These are phyloP conservation scores for Phytopythium boreale DNA, from an alignment of 352 stramenopile genomes.

Conservation along the genomic window DNA sequence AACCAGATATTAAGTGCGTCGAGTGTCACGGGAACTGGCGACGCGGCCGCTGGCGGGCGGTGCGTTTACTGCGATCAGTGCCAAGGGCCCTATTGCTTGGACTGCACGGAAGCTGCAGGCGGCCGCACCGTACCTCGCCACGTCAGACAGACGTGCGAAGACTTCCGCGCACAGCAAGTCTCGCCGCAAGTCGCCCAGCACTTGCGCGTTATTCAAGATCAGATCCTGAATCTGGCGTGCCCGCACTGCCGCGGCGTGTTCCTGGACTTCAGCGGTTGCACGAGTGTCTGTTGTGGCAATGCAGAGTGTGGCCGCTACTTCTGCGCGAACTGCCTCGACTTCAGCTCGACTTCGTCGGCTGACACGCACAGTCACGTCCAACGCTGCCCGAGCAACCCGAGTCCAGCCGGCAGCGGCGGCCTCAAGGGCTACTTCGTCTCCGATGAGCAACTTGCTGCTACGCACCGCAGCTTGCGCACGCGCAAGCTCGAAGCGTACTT, in stretches of 20 bases:
- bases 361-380: slow-evolving; percentile 19
- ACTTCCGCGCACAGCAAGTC: slow-evolving; percentile 8
- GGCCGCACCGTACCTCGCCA: neutral
- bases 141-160: slow-evolving; percentile 9
- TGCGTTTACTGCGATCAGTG: slow-evolving; percentile 21
- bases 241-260: slow-evolving; percentile 20
- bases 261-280: slow-evolving; percentile 25
- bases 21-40: neutral
- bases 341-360: slow-evolving; percentile 12
- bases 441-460: neutral
- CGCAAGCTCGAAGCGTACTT: neutral
- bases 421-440: neutral
- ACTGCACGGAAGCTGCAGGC: slow-evolving; percentile 11
- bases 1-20: neutral
- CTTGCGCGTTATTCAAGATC: slow-evolving; percentile 15
- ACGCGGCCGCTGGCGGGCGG: slow-evolving; percentile 1
- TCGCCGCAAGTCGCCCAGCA: slow-evolving; percentile 7
- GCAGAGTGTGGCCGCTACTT: slow-evolving; percentile 15
- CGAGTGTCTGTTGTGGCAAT: slow-evolving; percentile 23
- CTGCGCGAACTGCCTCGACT: slow-evolving; percentile 23
- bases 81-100: slow-evolving; percentile 12
- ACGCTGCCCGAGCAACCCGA: slow-evolving; percentile 13
- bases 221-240: slow-evolving; percentile 23
- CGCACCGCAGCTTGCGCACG: neutral
- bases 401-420: neutral